Conservation (phyloP, 805 yeast species). For the Debaryomyces prosopidis region DNA sequence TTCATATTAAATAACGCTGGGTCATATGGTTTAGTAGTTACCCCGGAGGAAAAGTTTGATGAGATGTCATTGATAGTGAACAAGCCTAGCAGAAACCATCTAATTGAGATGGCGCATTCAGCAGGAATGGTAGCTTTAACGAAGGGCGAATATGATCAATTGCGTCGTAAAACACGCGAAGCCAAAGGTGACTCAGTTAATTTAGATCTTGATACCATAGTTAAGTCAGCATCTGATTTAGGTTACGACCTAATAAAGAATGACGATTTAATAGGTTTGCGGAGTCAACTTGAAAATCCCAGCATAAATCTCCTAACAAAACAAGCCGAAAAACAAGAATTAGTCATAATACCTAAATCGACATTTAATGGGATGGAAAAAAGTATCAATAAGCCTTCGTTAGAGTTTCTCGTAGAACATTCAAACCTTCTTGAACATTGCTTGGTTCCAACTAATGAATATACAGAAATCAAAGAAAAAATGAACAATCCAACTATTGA, state of each 20-base stretch:
- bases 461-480: slow-evolving; percentile 2
- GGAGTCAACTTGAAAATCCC: slow-evolving; percentile 12
- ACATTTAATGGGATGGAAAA: slow-evolving; percentile 3
- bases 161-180: background rate
- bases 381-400: background rate
- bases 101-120: slow-evolving; percentile 19
- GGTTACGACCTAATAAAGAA: background rate
- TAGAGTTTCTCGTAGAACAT: background rate
- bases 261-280: slow-evolving; percentile 1
- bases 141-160: slow-evolving; percentile 12
- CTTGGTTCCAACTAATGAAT: background rate
- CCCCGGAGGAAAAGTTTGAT: background rate
- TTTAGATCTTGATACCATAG: background rate
- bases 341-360: slow-evolving; percentile 12
- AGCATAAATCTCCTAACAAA: slow-evolving; percentile 3
- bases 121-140: slow-evolving; percentile 23
- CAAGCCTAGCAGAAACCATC: slow-evolving; percentile 12
- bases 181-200: background rate
- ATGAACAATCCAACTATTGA: slow-evolving; percentile 21
- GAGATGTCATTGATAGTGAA: slow-evolving; percentile 9
- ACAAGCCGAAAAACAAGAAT: slow-evolving; percentile 15
- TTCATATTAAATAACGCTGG: slow-evolving; percentile 6
- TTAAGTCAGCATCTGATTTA: background rate
- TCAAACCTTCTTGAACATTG: background rate
- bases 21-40: background rate